Percentiles rank a stretch among this genome's conserved stretches.
Evolutionary conservation across 139 green algal species (phyloP).

Genomic region (Chlorella sp.): DNA sequence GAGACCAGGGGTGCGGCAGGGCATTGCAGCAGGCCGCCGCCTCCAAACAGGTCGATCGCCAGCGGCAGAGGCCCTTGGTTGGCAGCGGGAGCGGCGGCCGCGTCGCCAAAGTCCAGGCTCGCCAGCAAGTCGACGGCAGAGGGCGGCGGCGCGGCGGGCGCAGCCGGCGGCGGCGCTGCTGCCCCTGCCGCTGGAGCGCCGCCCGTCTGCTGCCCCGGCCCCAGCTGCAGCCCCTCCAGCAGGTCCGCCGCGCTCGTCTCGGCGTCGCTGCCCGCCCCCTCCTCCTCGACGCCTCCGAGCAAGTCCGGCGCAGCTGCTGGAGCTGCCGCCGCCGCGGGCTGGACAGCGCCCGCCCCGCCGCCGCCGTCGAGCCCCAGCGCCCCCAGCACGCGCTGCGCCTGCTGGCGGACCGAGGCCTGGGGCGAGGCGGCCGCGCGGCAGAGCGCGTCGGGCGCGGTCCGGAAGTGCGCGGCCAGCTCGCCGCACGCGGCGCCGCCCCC

Average conservation of each 20-base stretch:
- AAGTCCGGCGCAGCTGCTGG: background rate
- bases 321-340: background rate
- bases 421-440: constrained; percentile 23
- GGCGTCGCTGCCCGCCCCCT: too few relatives aligned
- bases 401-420: constrained; percentile 53
- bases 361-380: constrained; percentile 33
- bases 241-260: too few relatives aligned
- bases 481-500: constrained; percentile 51
- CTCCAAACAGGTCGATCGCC: too few relatives aligned
- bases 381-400: constrained; percentile 41
- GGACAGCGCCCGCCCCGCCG: background rate
- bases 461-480: constrained; percentile 78
- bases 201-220: too few relatives aligned
- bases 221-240: too few relatives aligned
- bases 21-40: too few relatives aligned
- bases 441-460: constrained; percentile 54
- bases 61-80: too few relatives aligned
- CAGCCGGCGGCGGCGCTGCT: too few relatives aligned
- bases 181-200: too few relatives aligned
- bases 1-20: too few relatives aligned
- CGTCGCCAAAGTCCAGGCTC: background rate
- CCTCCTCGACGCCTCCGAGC: too few relatives aligned
- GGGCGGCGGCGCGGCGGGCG: too few relatives aligned
- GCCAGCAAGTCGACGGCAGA: constrained; percentile 4
- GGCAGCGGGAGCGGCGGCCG: background rate